A percentile compares a stretch with the other conserved stretches of the same genome.
Evolutionary conservation across 2,329 filamentous ascomycete genomes (phyloP).

Genomic region (Acarospora socialis): DNA sequence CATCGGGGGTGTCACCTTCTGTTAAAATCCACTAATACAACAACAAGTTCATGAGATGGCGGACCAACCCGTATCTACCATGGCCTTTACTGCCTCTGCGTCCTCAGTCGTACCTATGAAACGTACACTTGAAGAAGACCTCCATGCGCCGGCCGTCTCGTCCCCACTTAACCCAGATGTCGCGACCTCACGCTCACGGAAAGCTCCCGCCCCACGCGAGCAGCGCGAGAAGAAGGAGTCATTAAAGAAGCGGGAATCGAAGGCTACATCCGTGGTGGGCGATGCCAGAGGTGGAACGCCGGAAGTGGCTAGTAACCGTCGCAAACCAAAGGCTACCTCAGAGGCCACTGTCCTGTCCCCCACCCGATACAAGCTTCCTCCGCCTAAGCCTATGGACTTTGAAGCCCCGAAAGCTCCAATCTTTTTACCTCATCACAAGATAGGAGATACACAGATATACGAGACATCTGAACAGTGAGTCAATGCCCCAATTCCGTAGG

Average conservation of each 20-base stretch:
- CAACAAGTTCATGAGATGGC: no score
- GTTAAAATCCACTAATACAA: no score
- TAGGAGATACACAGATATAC: constrained; percentile 23
- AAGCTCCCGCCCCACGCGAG: constrained; percentile 29
- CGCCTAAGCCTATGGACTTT: constrained; percentile 33
- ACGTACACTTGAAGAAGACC: no score
- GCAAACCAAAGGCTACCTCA: constrained; percentile 26
- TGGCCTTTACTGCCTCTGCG: no score
- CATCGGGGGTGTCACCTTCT: no score
- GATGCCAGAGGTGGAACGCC: constrained; percentile 23
- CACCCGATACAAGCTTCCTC: constrained; percentile 36
- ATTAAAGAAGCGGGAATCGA: constrained; percentile 38
- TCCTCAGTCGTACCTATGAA: no score
- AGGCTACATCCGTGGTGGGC: constrained; percentile 20
- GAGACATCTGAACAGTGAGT: constrained; percentile 31
- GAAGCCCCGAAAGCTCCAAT: constrained; percentile 33
- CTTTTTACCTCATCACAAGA: constrained; percentile 31
- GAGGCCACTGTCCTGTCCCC: constrained; percentile 22
- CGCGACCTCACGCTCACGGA: constrained; percentile 10
- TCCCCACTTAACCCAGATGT: constrained; percentile 13
- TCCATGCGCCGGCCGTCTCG: constrained; percentile 12
- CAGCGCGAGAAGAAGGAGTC: constrained; percentile 38
- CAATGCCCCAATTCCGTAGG: background rate
- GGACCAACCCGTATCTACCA: no score
- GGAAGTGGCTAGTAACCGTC: constrained; percentile 16